A percentile compares a stretch with the other conserved stretches of the same genome.
These are phyloP conservation scores for Coemansia sp. DNA, from an alignment of 192 early-diverging fungal genomes.

Conservation along the genomic window DNA sequence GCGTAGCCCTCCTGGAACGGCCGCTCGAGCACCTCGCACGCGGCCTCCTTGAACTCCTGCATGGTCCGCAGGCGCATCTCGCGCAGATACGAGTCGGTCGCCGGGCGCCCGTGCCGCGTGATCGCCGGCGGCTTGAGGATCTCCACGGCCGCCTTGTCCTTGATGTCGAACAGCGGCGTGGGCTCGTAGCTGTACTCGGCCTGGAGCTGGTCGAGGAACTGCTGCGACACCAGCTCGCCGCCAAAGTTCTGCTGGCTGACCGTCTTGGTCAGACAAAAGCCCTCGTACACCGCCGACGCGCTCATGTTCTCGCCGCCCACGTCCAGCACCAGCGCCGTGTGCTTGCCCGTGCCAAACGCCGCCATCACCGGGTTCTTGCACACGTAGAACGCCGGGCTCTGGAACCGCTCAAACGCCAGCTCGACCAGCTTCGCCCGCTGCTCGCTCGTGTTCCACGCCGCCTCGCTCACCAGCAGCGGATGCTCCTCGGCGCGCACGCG, in stretches of 20 bases:
- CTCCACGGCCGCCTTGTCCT: slow-evolving; percentile 69
- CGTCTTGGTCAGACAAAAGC: slow-evolving; percentile 91
- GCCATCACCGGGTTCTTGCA: slow-evolving; percentile 88
- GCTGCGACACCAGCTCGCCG: slow-evolving; percentile 77
- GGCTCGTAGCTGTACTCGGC: slow-evolving; percentile 59
- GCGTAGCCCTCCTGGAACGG: slow-evolving; percentile 27
- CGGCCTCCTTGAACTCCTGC: slow-evolving; percentile 91
- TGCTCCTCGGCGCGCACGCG: slow-evolving; percentile 77
- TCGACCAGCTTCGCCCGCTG: slow-evolving; percentile 84
- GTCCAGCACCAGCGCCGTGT: slow-evolving; percentile 88
- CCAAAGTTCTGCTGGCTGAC: slow-evolving; percentile 60
- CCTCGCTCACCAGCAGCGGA: slow-evolving; percentile 86
- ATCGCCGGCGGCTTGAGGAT: slow-evolving; percentile 61
- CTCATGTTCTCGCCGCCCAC: slow-evolving; percentile 85
- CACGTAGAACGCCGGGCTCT: slow-evolving; percentile 90
- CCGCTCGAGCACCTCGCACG: slow-evolving; percentile 69
- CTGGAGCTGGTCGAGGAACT: slow-evolving; percentile 64
- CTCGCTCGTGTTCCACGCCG: slow-evolving; percentile 85
- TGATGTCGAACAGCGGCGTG: slow-evolving; percentile 80
- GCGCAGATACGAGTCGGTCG: slow-evolving; percentile 59
- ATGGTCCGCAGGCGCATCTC: slow-evolving; percentile 73
- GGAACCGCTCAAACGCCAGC: slow-evolving; percentile 91
- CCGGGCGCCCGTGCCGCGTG: slow-evolving; percentile 13
- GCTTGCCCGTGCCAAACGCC: slow-evolving; percentile 85
- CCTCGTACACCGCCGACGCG: slow-evolving; percentile 95